Evolutionary conservation across 345 rosid species (phyloP), one percentile per base, ranked within the genome.

Genomic region (Dipteronia dyeriana): DNA sequence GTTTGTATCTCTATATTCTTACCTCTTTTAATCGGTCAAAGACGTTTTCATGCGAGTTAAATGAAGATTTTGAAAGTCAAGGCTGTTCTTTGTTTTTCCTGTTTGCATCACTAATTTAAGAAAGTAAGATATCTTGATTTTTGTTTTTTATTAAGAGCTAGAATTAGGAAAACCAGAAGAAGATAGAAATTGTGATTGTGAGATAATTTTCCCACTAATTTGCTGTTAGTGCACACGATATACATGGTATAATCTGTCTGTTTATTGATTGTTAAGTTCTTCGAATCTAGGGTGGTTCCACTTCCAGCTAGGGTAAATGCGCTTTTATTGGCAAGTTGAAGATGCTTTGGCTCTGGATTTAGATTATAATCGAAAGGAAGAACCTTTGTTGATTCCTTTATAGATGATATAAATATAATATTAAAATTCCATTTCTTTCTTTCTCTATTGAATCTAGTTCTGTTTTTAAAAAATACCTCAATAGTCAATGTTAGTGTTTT

Each of bases 81-180:
- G 22, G 75, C 57, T 41, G 47, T 29, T 79, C 31, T 71, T 73
- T 9, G 16, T 68, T 74, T 38, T 73, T 76, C 38, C 41, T 47
- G 12, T 9, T 66, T 31, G 14, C 17, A 23, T 43, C n/a, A 25
- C 38, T 34, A 34, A 34, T 34, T 34, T 34, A 34, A 34, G 38
- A 34, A 34, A 34, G 6, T 34, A 34, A 4, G 38, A 34, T 34
- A 34, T 34, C 38, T 34, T 34, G 34, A 31, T 25, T 9, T 23
- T 62, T 62, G 26, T 11, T 25, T 62, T 22, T 60, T 61, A 68
- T 43, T 68, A 68, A 45, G 17, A 34, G 45, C 12, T 34, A 31
- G 68, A 34, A 34, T 17, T 34, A 34, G 9, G 10, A 9, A 65
- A 43, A 22, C 16, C 29, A 67, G 54, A 20, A 38, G 17, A 20